Evolutionary conservation across 179 eudicot species (phyloP).

Genomic region (Silene vulgaris): DNA sequence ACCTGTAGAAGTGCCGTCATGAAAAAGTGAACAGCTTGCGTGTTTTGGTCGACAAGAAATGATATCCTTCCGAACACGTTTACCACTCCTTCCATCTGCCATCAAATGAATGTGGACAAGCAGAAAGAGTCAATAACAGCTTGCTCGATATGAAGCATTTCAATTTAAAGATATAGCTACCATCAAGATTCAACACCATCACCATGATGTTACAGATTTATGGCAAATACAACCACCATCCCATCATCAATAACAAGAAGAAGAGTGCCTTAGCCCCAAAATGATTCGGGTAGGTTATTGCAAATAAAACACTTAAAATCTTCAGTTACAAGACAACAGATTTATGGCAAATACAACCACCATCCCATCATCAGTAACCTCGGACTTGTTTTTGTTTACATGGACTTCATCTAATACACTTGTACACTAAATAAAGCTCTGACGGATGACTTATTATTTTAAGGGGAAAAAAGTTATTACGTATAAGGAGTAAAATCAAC

Average conservation of each 20-base stretch:
- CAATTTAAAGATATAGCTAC: neutral
- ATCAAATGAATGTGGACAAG: constrained; percentile 20
- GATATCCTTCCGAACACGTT: constrained; percentile 81
- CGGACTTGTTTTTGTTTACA: neutral
- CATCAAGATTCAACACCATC: neutral
- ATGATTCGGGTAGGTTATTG: neutral
- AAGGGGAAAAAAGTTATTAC: neutral
- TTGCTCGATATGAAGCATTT: constrained; percentile 9
- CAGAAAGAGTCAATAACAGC: constrained; percentile 9
- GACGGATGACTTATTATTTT: neutral
- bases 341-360: neutral
- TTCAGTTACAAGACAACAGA: neutral
- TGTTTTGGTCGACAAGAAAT: constrained; percentile 81
- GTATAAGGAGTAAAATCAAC: neutral
- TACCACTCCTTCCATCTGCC: constrained; percentile 90
- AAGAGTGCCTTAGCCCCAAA: neutral
- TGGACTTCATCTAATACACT: neutral
- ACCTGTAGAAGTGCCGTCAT: constrained; percentile 94
- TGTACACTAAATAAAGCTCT: neutral
- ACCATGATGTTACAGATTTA: neutral
- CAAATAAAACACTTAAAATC: neutral
- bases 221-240: too few species aligned
- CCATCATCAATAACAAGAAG: too few species aligned
- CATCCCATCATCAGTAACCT: neutral
- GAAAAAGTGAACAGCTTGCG: constrained; percentile 90